A percentile compares a stretch with the other conserved stretches of the same genome.
These are phyloP conservation scores for Xylaria sp. DNA, from an alignment of 2,329 filamentous ascomycete genomes.

Conservation along the genomic window DNA sequence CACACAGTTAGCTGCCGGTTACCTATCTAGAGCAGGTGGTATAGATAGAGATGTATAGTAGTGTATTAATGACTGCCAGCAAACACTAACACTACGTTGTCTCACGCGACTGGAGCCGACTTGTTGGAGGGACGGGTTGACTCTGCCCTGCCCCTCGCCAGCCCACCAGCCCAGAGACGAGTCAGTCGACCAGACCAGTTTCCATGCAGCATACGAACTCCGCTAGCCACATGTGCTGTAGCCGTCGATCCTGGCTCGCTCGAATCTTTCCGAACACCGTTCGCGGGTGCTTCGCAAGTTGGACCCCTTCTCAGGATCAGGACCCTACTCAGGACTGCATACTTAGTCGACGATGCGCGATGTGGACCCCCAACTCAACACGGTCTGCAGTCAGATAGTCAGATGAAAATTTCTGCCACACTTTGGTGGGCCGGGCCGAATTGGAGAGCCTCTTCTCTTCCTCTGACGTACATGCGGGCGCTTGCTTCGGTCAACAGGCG, in stretches of 20 bases:
- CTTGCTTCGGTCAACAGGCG: constrained; percentile 8
- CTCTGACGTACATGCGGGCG: constrained; percentile 10
- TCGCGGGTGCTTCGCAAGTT: background rate
- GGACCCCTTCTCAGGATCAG: constrained; percentile 10
- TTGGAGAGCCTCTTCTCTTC: constrained; percentile 16
- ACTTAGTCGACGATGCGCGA: background rate
- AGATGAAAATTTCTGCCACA: constrained; percentile 14
- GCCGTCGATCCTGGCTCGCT: constrained; percentile 16
- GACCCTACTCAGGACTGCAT: no score
- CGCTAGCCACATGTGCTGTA: constrained; percentile 13
- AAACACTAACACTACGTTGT: background rate
- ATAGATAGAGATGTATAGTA: no score
- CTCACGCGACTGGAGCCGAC: background rate
- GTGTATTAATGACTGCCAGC: no score
- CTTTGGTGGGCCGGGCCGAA: constrained; percentile 18
- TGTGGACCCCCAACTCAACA: constrained; percentile 1
- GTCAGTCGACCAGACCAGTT: no score
- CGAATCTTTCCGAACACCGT: background rate
- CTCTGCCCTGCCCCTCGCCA: background rate
- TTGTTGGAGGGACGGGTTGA: background rate
- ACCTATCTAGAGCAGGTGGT: no score
- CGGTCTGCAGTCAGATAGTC: constrained; percentile 13
- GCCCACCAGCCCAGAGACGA: constrained; percentile 1
- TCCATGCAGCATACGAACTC: constrained; percentile 28
- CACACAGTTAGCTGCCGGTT: background rate